phyloP scores from a whole-genome alignment of 768 basidiomycete genomes.

The Termitomyces sp. region DNA sequence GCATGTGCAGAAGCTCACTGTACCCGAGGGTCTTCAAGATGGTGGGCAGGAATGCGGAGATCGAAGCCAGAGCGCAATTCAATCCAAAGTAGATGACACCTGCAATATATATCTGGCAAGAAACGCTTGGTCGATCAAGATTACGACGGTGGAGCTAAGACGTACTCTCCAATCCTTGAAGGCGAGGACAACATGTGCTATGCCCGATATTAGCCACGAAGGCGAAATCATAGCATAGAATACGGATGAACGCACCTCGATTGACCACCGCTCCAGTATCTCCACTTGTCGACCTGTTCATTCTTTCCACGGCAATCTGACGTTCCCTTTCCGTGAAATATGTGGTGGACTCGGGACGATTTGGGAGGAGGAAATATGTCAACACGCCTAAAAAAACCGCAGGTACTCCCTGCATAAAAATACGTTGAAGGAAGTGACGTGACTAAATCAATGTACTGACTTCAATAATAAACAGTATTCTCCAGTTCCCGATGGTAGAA shows the following conservation, averaged over 20 bases:
- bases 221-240: not conserved
- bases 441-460: conserved; percentile 21
- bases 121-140: not conserved
- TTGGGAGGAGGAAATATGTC: conserved; percentile 51
- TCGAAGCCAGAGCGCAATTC: conserved; percentile 73
- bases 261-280: conserved; percentile 63
- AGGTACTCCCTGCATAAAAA: conserved; percentile 50
- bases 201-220: not conserved
- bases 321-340: conserved; percentile 51
- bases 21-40: conserved; percentile 72
- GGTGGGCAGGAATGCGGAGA: conserved; percentile 79
- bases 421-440: not conserved
- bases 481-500: conserved; percentile 45
- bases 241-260: conserved; percentile 34
- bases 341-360: conserved; percentile 65
- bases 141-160: not conserved
- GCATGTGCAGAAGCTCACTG: conserved; percentile 35
- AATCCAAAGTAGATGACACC: conserved; percentile 77
- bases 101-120: conserved; percentile 49
- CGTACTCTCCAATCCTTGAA: conserved; percentile 68
- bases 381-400: conserved; percentile 57
- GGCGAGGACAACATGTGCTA: conserved; percentile 59
- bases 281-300: conserved; percentile 59
- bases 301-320: conserved; percentile 58
- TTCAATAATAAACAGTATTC: conserved; percentile 70